Evolutionary conservation across 352 stramenopile species (phyloP).

Genomic region (Phytophthora cactorum): DNA sequence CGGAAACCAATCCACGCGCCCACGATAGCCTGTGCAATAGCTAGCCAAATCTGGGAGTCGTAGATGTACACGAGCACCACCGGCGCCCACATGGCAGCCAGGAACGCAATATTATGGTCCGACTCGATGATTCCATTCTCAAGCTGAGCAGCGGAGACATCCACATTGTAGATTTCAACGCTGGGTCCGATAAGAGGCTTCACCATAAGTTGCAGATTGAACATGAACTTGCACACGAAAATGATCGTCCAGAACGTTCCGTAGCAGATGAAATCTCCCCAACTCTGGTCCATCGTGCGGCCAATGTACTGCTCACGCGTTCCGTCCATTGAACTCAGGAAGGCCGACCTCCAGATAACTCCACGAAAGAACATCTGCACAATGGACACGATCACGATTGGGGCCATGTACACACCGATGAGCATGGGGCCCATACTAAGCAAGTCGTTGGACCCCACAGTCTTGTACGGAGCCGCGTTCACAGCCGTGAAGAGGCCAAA

Average conservation of each 20-base stretch:
- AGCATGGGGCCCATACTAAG: slow-evolving; percentile 65
- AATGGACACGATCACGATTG: slow-evolving; percentile 63
- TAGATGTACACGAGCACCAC: slow-evolving; percentile 89
- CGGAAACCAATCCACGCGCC: slow-evolving; percentile 80
- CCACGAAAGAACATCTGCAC: slow-evolving; percentile 72
- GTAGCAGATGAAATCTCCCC: slow-evolving; percentile 69
- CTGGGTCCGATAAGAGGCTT: slow-evolving; percentile 97
- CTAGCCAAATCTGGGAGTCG: slow-evolving; percentile 89
- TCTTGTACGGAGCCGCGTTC: slow-evolving; percentile 73
- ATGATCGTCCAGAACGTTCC: slow-evolving; percentile 82
- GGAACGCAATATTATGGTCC: slow-evolving; percentile 83
- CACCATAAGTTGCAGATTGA: slow-evolving; percentile 98
- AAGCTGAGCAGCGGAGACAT: slow-evolving; percentile 47
- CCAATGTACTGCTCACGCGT: slow-evolving; percentile 83
- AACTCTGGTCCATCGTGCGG: slow-evolving; percentile 78
- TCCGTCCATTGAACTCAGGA: slow-evolving; percentile 76
- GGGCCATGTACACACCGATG: slow-evolving; percentile 61
- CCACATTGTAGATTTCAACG: slow-evolving; percentile 93
- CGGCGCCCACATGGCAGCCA: slow-evolving; percentile 78
- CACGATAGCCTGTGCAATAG: slow-evolving; percentile 82
- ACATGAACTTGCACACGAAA: slow-evolving; percentile 96
- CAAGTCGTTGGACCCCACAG: slow-evolving; percentile 61
- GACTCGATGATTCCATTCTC: slow-evolving; percentile 70
- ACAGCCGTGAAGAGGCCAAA: slow-evolving; percentile 77
- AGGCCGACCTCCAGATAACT: slow-evolving; percentile 56